phyloP scores from a whole-genome alignment of 73 alveolate species.

The Paramecium octaurelia region DNA sequence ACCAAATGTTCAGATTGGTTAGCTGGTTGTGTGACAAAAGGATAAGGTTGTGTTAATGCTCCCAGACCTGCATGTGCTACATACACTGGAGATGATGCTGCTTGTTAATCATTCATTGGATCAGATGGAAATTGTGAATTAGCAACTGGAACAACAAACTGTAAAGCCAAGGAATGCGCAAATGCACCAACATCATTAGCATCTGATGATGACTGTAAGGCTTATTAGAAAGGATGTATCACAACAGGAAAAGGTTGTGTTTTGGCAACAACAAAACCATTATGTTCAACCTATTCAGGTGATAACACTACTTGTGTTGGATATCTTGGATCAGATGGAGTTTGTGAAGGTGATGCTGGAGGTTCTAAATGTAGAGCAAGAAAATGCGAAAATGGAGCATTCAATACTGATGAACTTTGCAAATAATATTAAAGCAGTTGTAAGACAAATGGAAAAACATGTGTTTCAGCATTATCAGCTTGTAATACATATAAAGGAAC shows the following conservation, averaged over 20 bases:
- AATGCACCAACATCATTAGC: neutral
- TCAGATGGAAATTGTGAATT: neutral
- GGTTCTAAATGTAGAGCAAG: neutral
- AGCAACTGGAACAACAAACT: neutral
- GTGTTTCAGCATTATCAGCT: neutral
- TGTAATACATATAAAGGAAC: neutral
- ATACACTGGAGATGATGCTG: neutral
- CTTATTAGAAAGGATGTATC: neutral
- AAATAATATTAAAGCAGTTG: neutral
- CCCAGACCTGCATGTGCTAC: neutral
- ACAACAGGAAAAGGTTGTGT: slow-evolving; percentile 17
- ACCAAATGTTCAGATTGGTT: neutral
- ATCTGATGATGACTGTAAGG: neutral
- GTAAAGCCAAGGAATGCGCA: neutral
- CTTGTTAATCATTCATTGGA: neutral
- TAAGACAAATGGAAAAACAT: neutral
- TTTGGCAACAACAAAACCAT: neutral
- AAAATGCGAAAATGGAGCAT: neutral
- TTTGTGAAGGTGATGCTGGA: neutral
- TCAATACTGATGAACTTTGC: neutral
- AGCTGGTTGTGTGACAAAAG: slow-evolving; percentile 12
- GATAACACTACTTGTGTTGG: neutral
- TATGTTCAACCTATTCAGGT: neutral
- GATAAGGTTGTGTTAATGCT: neutral
- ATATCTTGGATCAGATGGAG: neutral